Evolutionary conservation across 768 basidiomycete genomes (phyloP).

Genomic region (Erythrobasidium yunnanense): DNA sequence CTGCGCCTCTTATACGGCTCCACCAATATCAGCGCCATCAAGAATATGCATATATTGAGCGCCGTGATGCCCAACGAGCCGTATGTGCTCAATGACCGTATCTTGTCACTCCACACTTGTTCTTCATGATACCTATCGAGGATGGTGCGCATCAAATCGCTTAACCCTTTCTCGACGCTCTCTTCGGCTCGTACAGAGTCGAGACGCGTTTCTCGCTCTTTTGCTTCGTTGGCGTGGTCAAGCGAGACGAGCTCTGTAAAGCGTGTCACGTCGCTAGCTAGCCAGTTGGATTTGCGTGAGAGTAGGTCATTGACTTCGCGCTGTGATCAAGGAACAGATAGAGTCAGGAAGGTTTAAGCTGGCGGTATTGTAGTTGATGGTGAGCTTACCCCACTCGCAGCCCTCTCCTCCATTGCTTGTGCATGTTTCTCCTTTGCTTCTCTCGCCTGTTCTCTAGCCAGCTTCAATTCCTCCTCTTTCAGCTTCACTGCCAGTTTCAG

Average conservation of each 20-base stretch:
- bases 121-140: constrained; percentile 87
- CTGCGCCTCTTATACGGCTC: constrained; percentile 91
- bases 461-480: background rate
- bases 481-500: background rate
- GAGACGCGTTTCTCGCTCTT: constrained; percentile 59
- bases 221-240: constrained; percentile 77
- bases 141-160: constrained; percentile 59
- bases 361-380: too few species aligned
- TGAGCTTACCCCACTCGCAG: background rate
- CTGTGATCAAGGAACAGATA: constrained; percentile 53
- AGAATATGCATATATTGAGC: constrained; percentile 79
- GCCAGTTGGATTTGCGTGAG: constrained; percentile 88
- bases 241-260: constrained; percentile 83
- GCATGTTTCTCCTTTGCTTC: background rate
- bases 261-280: constrained; percentile 67
- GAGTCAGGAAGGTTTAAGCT: too few species aligned
- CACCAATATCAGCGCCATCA: constrained; percentile 76
- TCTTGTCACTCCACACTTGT: constrained; percentile 98
- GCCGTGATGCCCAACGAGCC: constrained; percentile 73
- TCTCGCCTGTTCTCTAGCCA: background rate
- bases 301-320: constrained; percentile 91
- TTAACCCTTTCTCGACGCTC: constrained; percentile 75
- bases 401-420: background rate
- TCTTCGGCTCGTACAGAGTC: constrained; percentile 61
- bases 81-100: constrained; percentile 87